A percentile compares a stretch with the other conserved stretches of the same genome.
Evolutionary conservation across 768 basidiomycete species (phyloP).

Genomic region (Terana coerulea): DNA sequence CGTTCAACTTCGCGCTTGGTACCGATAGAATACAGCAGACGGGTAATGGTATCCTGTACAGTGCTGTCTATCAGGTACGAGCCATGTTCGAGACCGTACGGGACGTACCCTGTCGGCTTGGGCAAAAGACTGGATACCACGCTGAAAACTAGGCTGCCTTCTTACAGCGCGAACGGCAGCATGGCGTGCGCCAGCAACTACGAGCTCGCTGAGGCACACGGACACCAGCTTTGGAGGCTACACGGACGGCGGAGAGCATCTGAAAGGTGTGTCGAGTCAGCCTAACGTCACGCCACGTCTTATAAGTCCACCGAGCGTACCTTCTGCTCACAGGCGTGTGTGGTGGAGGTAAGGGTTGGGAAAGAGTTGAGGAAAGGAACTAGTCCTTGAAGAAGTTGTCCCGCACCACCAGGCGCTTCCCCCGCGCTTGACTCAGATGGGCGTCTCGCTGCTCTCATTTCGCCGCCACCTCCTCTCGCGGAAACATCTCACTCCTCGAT

Average conservation of each 20-base stretch:
- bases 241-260: constrained; percentile 17
- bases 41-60: constrained; percentile 89
- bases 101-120: constrained; percentile 70
- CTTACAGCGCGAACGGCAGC: constrained; percentile 38
- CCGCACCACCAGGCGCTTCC: too few species aligned
- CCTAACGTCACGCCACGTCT: too few species aligned
- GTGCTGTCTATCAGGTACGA: not conserved
- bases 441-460: too few species aligned
- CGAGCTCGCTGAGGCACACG: constrained; percentile 39
- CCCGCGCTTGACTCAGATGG: too few species aligned
- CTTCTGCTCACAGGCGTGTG: too few species aligned
- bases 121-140: constrained; percentile 50
- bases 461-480: too few species aligned
- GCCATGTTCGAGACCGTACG: constrained; percentile 1
- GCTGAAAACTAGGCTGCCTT: constrained; percentile 21
- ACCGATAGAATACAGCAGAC: constrained; percentile 94
- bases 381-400: too few species aligned
- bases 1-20: constrained; percentile 97
- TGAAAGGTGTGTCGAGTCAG: too few species aligned
- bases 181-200: constrained; percentile 41
- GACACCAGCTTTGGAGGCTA: constrained; percentile 18
- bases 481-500: too few species aligned
- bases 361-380: too few species aligned
- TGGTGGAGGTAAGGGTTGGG: too few species aligned
- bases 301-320: too few species aligned